These are phyloP conservation scores for Tetradesmus lagerheimii DNA, from an alignment of 139 green algal genomes.

Conservation along the genomic window DNA sequence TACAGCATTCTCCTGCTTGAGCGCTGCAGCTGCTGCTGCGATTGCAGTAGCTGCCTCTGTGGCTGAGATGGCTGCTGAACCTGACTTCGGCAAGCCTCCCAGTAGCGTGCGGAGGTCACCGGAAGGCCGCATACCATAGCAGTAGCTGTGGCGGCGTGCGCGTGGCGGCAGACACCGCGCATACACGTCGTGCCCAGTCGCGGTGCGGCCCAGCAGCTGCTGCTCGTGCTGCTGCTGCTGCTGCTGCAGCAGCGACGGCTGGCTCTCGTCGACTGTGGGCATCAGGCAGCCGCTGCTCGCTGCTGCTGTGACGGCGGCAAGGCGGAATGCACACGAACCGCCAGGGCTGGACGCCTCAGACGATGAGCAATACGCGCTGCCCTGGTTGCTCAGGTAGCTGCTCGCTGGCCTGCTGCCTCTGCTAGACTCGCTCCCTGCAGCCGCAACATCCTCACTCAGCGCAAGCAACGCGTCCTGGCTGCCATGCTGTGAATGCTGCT, in stretches of 20 bases:
- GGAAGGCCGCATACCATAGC: neutral
- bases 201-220: neutral
- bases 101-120: neutral
- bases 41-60: constrained; percentile 28
- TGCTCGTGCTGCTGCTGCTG: constrained; percentile 3
- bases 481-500: neutral
- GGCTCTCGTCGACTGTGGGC: neutral
- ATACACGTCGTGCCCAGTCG: neutral
- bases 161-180: neutral
- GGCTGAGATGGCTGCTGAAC: constrained; percentile 14
- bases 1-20: constrained; percentile 1
- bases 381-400: neutral
- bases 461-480: neutral
- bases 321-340: neutral
- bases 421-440: neutral
- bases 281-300: neutral
- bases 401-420: neutral
- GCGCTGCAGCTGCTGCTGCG: constrained; percentile 29
- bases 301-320: neutral
- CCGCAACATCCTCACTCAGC: neutral
- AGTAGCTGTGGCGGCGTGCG: constrained; percentile 38
- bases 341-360: neutral
- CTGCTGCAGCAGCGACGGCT: neutral
- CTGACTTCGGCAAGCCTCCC: neutral
- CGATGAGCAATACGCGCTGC: neutral